These are phyloP conservation scores for Verticillium dahliae DNA, from an alignment of 2,329 filamentous ascomycete species.

Conservation along the genomic window DNA sequence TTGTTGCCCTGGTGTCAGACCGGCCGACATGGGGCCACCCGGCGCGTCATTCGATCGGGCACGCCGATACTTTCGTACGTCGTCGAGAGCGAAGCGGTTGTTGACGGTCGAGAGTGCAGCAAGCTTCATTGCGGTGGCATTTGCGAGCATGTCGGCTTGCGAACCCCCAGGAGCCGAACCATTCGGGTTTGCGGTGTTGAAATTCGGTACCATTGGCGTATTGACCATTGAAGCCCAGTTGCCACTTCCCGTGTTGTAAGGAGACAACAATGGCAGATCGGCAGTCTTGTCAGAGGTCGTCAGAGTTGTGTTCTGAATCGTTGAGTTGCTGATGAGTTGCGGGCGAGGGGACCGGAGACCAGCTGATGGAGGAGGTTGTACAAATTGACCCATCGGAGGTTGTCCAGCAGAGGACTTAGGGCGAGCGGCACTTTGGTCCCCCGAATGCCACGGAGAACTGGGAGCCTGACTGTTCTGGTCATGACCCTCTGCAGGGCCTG, in stretches of 20 bases:
- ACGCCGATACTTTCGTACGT: constrained; percentile 92
- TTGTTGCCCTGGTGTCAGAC: constrained; percentile 1
- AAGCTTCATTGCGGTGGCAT: constrained; percentile 97
- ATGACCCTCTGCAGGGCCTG: constrained; percentile 55
- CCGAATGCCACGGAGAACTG: constrained; percentile 70
- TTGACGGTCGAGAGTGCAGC: constrained; percentile 96
- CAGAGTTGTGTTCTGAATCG: constrained; percentile 79
- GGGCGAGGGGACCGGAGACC: constrained; percentile 75
- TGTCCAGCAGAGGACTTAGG: constrained; percentile 1
- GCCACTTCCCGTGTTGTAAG: constrained; percentile 70
- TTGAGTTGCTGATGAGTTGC: constrained; percentile 57
- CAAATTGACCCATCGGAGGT: constrained; percentile 85
- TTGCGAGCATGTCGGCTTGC: constrained; percentile 96
- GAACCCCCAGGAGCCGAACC: constrained; percentile 35
- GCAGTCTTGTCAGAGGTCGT: constrained; percentile 60
- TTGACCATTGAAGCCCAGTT: constrained; percentile 99
- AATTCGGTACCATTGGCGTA: constrained; percentile 89
- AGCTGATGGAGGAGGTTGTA: constrained; percentile 69
- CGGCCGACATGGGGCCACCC: constrained; percentile 22
- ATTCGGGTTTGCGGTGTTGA: constrained; percentile 51
- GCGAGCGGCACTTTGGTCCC: constrained; percentile 31
- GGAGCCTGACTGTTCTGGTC: constrained; percentile 59
- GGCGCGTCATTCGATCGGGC: constrained; percentile 81
- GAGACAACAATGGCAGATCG: constrained; percentile 83
- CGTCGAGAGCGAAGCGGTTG: constrained; percentile 93